Conservation (phyloP, 306 rosid genomes). For the Cicer arietinum region DNA sequence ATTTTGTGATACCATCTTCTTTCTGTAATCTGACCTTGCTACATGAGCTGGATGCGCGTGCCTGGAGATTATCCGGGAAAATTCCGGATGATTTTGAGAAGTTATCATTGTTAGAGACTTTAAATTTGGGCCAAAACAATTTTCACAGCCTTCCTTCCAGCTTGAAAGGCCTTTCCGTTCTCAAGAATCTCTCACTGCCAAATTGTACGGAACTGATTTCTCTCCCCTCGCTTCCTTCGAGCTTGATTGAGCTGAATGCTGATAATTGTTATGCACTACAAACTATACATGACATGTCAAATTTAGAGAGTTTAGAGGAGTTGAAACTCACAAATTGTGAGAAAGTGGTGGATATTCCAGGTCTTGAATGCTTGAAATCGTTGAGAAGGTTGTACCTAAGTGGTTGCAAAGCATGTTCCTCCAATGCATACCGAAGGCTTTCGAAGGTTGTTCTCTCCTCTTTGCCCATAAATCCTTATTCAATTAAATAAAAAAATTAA, state of each 20-base stretch:
- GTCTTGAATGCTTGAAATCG: conserved; percentile 68
- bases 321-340: conserved; percentile 66
- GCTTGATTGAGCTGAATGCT: conserved; percentile 53
- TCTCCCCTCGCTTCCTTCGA: conserved; percentile 74
- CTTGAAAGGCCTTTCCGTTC: conserved; percentile 57
- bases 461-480: not conserved
- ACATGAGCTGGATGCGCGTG: conserved; percentile 50
- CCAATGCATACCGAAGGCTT: conserved; percentile 49
- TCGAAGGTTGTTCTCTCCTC: conserved; percentile 57
- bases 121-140: conserved; percentile 53
- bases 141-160: conserved; percentile 69
- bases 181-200: conserved; percentile 47
- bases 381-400: conserved; percentile 56
- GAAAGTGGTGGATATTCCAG: conserved; percentile 61
- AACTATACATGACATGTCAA: conserved; percentile 56
- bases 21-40: conserved; percentile 59
- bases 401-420: conserved; percentile 61
- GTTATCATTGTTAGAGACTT: conserved; percentile 51
- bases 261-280: conserved; percentile 59
- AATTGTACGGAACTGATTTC: conserved; percentile 54
- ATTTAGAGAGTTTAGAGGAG: conserved; percentile 50
- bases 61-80: conserved; percentile 61
- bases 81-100: conserved; percentile 66
- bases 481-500: not conserved
- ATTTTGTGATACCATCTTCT: conserved; percentile 51